Conservation (phyloP, 2,329 filamentous ascomycete species). For the Sordariomycetes sp. region DNA sequence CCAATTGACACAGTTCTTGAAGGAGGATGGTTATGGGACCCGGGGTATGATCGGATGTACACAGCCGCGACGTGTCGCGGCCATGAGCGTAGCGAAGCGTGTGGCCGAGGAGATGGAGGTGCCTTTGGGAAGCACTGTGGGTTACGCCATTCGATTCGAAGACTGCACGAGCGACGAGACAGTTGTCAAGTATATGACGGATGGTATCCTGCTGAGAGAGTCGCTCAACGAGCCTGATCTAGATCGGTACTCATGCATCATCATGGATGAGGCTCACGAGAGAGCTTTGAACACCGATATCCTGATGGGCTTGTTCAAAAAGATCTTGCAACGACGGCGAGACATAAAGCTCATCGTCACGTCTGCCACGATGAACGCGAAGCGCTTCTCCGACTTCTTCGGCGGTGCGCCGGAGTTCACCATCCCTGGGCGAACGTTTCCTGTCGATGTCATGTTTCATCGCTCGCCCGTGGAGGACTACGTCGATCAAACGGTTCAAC, state of each 20-base stretch:
- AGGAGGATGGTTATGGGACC: constrained; percentile 89
- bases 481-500: constrained; percentile 92
- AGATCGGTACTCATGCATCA: constrained; percentile 94
- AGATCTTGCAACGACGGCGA: constrained; percentile 78
- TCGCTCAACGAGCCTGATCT: constrained; percentile 87
- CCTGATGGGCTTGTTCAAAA: constrained; percentile 95
- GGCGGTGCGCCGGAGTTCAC: constrained; percentile 93
- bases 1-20: constrained; percentile 89
- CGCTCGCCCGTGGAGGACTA: constrained; percentile 95
- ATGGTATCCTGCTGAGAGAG: constrained; percentile 88
- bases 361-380: constrained; percentile 96
- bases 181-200: constrained; percentile 98
- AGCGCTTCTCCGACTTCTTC: constrained; percentile 92
- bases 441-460: constrained; percentile 93
- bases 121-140: constrained; percentile 75
- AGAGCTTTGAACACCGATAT: constrained; percentile 94
- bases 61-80: constrained; percentile 89
- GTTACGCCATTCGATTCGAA: constrained; percentile 96
- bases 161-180: constrained; percentile 96
- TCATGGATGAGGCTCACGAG: constrained; percentile 99
- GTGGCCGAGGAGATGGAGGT: constrained; percentile 99
- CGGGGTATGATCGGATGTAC: constrained; percentile 91
- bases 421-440: constrained; percentile 93
- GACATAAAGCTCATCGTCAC: constrained; percentile 97
- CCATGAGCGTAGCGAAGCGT: constrained; percentile 98